Conservation (phyloP, 441 rosid species). For the Eutrema salsugineum region DNA sequence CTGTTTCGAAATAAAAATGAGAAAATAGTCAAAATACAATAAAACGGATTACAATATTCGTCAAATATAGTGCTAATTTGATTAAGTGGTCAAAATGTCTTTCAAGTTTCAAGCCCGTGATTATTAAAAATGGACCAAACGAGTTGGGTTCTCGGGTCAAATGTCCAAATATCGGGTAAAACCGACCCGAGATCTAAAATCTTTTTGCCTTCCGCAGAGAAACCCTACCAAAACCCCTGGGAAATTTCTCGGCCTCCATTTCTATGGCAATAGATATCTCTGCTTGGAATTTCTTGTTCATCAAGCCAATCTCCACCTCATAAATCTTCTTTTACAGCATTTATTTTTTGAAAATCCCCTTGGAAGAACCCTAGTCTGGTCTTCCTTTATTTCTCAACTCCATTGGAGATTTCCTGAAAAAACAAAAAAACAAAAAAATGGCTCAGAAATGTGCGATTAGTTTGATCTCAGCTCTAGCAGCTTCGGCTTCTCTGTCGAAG, state of each 20-base stretch:
- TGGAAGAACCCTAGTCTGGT: not conserved
- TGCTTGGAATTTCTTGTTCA: conserved; percentile 29
- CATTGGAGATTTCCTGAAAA: not conserved
- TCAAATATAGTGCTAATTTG: not conserved
- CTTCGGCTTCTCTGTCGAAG: conserved; percentile 45
- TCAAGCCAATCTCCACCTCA: conserved; percentile 23
- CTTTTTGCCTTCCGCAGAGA: not conserved
- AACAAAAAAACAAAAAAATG: conserved; percentile 29
- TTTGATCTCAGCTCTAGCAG: conserved; percentile 57
- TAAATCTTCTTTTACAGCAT: not conserved
- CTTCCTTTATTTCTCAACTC: not conserved
- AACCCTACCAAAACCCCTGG: conserved; percentile 63
- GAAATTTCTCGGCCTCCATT: not conserved
- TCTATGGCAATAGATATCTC: conserved; percentile 4
- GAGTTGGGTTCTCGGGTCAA: not conserved
- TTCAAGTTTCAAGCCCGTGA: not conserved
- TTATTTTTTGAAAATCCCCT: not conserved
- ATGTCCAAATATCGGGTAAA: not conserved
- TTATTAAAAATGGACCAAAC: not conserved
- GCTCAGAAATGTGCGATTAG: conserved; percentile 49
- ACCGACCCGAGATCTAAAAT: conserved; percentile 13
- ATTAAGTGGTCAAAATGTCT: not conserved
- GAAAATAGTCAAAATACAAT: too few species aligned
- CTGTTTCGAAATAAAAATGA: too few species aligned
- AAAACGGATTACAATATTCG: too few species aligned